phyloP scores from a whole-genome alignment of 2,329 filamentous ascomycete species.

The Paraphaeosphaeria sporulosa region DNA sequence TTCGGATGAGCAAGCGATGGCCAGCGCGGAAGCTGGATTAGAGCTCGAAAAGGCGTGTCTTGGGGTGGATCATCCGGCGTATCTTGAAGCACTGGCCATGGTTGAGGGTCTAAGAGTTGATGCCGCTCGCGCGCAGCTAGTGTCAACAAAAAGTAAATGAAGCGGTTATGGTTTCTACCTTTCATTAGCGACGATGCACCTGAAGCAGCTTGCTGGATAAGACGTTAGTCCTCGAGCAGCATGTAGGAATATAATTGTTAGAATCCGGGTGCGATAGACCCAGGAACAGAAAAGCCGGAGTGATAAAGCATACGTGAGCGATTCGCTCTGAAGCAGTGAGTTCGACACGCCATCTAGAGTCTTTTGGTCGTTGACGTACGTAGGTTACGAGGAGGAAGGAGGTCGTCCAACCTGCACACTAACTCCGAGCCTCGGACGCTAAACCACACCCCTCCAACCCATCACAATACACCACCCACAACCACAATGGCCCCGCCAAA shows the following conservation, averaged over 20 bases:
- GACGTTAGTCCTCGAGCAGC: too few relatives aligned
- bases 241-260: too few relatives aligned
- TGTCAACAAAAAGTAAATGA: background rate
- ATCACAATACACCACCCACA: background rate
- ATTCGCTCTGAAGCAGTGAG: too few relatives aligned
- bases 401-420: background rate
- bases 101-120: background rate
- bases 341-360: background rate
- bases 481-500: conserved; percentile 1
- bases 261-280: too few relatives aligned
- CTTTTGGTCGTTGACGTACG: background rate
- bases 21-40: background rate
- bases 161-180: background rate
- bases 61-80: conserved; percentile 8
- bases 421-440: conserved; percentile 3
- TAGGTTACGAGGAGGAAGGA: background rate
- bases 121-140: background rate
- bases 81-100: background rate
- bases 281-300: too few relatives aligned
- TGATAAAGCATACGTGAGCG: too few relatives aligned
- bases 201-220: too few relatives aligned
- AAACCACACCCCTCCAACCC: background rate
- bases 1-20: background rate
- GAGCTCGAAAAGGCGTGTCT: conserved; percentile 4
- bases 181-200: background rate